Evolutionary conservation across 805 yeast genomes (phyloP).

Genomic region (Spathaspora girioi): DNA sequence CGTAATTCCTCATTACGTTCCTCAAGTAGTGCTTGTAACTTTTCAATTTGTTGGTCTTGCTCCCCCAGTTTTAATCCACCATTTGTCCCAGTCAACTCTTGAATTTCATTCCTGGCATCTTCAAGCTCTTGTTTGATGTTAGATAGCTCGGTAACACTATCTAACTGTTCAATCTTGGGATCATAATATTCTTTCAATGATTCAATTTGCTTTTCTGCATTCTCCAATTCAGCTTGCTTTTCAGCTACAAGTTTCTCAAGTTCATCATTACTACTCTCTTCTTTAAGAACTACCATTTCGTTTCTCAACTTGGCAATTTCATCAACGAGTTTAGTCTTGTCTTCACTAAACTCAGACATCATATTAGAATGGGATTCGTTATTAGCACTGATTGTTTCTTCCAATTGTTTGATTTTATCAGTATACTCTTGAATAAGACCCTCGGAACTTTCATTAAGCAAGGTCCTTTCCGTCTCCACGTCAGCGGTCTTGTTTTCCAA

Average conservation of each 20-base stretch:
- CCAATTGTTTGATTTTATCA: conserved; percentile 42
- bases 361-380: conserved; percentile 12
- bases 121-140: neutral
- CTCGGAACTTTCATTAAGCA: conserved; percentile 48
- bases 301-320: neutral
- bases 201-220: neutral
- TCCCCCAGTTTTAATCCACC: neutral
- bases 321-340: conserved; percentile 4
- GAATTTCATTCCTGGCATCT: neutral
- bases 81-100: neutral
- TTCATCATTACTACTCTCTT: neutral
- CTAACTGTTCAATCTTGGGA: neutral
- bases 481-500: conserved; percentile 37
- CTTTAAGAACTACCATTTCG: neutral
- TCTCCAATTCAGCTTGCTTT: neutral
- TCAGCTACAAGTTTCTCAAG: neutral
- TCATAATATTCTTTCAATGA: neutral
- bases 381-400: conserved; percentile 21
- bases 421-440: conserved; percentile 47
- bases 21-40: neutral
- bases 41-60: neutral
- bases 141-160: neutral
- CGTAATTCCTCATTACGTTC: neutral
- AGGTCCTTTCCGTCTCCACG: conserved; percentile 48
- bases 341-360: neutral